Evolutionary conservation across 2,329 filamentous ascomycete species (phyloP).

Genomic region (Pseudogymnoascus sp.): DNA sequence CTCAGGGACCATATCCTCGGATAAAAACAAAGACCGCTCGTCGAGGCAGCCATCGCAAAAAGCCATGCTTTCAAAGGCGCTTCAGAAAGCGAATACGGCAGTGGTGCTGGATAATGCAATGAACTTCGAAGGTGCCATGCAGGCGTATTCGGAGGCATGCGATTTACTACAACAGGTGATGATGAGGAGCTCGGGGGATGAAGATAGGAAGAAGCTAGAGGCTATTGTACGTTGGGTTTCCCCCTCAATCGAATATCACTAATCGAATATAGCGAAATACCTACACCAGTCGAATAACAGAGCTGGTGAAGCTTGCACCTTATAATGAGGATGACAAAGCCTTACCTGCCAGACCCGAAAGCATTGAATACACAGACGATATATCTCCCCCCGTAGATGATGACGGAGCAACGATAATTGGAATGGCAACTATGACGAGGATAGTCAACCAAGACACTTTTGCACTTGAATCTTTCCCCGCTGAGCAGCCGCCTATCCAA

Average conservation of each 20-base stretch:
- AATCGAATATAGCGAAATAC: conserved; percentile 59
- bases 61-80: conserved; percentile 88
- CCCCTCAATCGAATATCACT: conserved; percentile 13
- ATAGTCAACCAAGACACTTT: conserved; percentile 36
- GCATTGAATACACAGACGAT: conserved; percentile 43
- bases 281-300: conserved; percentile 82
- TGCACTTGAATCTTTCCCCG: conserved; percentile 17
- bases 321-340: conserved; percentile 57
- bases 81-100: conserved; percentile 92
- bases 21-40: conserved; percentile 24
- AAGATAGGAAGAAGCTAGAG: conserved; percentile 84
- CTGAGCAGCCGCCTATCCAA: conserved; percentile 20
- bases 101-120: conserved; percentile 93
- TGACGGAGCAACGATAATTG: conserved; percentile 39
- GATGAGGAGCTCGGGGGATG: conserved; percentile 70
- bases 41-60: conserved; percentile 65
- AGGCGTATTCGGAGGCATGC: conserved; percentile 88
- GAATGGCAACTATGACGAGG: conserved; percentile 45
- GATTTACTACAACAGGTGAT: conserved; percentile 81
- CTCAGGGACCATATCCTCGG: conserved; percentile 34
- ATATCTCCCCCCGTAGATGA: conserved; percentile 31
- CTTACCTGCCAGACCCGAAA: conserved; percentile 62
- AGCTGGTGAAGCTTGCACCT: conserved; percentile 62
- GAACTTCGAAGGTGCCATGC: conserved; percentile 84
- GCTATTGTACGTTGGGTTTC: conserved; percentile 64